Evolutionary conservation across 352 stramenopile species (phyloP), one percentile per base, ranked within the genome.

Genomic region (Phytophthora cajani): DNA sequence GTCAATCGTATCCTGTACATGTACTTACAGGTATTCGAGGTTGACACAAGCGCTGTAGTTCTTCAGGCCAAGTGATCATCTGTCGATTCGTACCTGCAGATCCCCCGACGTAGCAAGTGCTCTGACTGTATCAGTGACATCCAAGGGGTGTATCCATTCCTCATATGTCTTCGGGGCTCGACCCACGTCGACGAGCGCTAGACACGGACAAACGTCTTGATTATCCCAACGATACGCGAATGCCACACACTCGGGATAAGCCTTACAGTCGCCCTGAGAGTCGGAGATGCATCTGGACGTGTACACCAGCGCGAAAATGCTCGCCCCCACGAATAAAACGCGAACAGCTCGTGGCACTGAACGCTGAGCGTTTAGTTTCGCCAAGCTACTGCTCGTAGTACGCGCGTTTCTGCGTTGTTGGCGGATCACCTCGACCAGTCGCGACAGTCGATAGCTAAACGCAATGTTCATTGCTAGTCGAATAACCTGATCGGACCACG

Each of bases 111-210:
- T 27, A 12, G 69, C 69, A 0, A 85, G 30, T 12, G 60, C 12
- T 1, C n/a, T 32, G 0, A 81, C 52, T 14, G 58, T 27, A 1
- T 36, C 14, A 0, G 66, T 71, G n/a, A 66, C 67, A 21, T 81
- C 68, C 11, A 58, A 11, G 1, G 55, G 53, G 11, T 71, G 32
- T 0, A 65, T 32, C 58, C 67, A 70, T 19, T 77, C 60, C 11
- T 65, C 50, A 32, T 72, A 79, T 3, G 46, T 71, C 23, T 59
- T 68, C 0, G 62, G 72, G 2, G 61, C 50, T 36, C 59, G 12
- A 12, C 77, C 54, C 5, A 62, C 27, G 47, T 86, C 71, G 25
- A 87, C 72, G 38, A 75, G 69, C 10, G 70, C 69, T 1, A 82
- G 50, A n/a, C 79, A 87, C 1, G 74, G 69, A 32, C 77, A 87